Evolutionary conservation across 192 early-diverging fungal species (phyloP).

Genomic region (Coemansia aciculifera): DNA sequence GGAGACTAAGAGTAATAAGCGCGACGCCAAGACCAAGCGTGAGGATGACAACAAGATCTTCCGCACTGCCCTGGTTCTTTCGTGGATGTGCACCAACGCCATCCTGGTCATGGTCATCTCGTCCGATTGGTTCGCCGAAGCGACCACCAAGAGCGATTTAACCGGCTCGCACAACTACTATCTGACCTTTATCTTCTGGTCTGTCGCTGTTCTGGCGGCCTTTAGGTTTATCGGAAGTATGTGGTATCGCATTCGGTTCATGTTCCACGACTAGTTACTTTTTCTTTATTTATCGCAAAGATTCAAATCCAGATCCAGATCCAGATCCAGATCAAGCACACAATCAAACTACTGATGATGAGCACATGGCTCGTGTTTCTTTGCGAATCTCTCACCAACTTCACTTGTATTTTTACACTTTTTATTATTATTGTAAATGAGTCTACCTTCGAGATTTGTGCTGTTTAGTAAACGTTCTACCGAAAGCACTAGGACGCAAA

Average conservation of each 20-base stretch:
- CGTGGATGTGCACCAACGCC: slow-evolving; percentile 87
- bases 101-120: slow-evolving; percentile 72
- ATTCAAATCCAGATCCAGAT: neutral
- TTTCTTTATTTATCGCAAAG: neutral
- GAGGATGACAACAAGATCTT: slow-evolving; percentile 90
- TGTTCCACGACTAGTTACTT: slow-evolving; percentile 33
- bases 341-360: too few species aligned
- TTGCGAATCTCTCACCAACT: neutral
- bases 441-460: neutral
- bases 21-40: slow-evolving; percentile 76
- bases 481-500: neutral
- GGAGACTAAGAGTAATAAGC: slow-evolving; percentile 45
- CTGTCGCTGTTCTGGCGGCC: slow-evolving; percentile 68
- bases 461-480: slow-evolving; percentile 2
- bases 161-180: slow-evolving; percentile 71
- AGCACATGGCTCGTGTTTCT: too few species aligned
- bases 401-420: neutral
- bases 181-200: slow-evolving; percentile 84
- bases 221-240: slow-evolving; percentile 76
- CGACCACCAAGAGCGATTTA: slow-evolving; percentile 21
- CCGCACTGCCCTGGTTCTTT: slow-evolving; percentile 77
- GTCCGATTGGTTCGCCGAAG: slow-evolving; percentile 52
- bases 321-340: neutral
- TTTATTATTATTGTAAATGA: neutral
- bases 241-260: slow-evolving; percentile 67